These are phyloP conservation scores for Ramaria sp. DNA, from an alignment of 768 basidiomycete species.

Conservation along the genomic window DNA sequence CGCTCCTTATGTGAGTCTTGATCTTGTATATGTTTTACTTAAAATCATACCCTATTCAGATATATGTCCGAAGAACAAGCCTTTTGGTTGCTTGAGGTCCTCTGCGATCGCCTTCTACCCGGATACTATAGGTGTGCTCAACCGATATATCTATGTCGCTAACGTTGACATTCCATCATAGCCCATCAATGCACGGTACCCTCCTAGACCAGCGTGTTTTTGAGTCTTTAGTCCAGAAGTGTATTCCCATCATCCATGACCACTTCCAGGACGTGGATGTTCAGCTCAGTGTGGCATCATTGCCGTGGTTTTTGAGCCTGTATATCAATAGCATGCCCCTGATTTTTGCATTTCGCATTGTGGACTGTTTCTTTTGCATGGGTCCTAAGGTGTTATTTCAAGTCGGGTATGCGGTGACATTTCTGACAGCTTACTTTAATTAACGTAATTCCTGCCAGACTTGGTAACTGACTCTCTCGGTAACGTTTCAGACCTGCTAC, in stretches of 20 bases:
- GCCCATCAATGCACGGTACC: conserved; percentile 97
- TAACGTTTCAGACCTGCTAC: conserved; percentile 4
- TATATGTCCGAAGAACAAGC: conserved; percentile 99
- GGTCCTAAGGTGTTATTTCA: conserved; percentile 98
- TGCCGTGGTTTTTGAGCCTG: conserved; percentile 98
- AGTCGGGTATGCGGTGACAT: conserved; percentile 62
- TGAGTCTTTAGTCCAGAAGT: conserved; percentile 81
- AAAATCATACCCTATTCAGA: conserved; percentile 29
- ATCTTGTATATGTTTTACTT: background rate
- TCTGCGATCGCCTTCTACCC: conserved; percentile 89
- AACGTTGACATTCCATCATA: conserved; percentile 19
- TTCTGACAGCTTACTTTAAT: background rate
- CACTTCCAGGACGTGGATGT: conserved; percentile 89
- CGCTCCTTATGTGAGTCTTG: conserved; percentile 70
- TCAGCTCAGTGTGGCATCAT: conserved; percentile 89
- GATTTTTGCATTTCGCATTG: conserved; percentile 95
- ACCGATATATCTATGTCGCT: conserved; percentile 3
- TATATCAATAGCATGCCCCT: conserved; percentile 93
- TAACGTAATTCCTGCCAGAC: conserved; percentile 22
- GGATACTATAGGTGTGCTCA: conserved; percentile 84
- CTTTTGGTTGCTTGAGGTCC: conserved; percentile 91
- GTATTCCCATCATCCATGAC: conserved; percentile 88
- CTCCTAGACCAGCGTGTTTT: conserved; percentile 98
- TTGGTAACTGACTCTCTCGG: conserved; percentile 36
- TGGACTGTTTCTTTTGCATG: conserved; percentile 98